Base-by-base conservation (phyloP, 2,329 filamentous ascomycete species). In the Curvularia spicifera region DNA sequence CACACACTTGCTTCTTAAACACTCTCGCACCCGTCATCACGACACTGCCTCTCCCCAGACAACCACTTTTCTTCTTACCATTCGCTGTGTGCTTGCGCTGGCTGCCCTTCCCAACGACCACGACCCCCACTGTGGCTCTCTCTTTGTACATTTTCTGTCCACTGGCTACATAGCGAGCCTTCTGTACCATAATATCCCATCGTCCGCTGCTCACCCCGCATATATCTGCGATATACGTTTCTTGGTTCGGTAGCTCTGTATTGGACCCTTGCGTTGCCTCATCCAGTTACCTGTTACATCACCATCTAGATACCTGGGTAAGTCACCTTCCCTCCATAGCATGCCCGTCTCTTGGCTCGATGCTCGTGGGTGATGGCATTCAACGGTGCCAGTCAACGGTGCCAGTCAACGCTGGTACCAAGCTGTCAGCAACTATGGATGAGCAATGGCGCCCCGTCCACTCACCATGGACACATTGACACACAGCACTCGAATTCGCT, bases 31-130 rank as follows among this genome's bases (percentile, higher is more conserved):
- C 65, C 66, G 57, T 68, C 67, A 64, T 64, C 67, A 68, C 65
- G 52, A 67, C 63, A 61, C 60, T 59, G 53, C 31, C 39, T 33
- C 59, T 39, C 57, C 49, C 55, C 15, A 26, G 33, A 45, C 7
- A 10, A 18, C 9, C 43, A 29, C 15, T 26, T 13, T 55, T 60
- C 63, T 66, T 67, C 22, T n/a, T 28, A 67, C 71, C 54, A 69
- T 71, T 68, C 64, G 65, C 69, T 74, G 69, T 56, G 66, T 73
- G 68, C 69, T 71, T 71, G 70, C 66, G 63, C 69, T 67, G 49
- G 68, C 69, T 57, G 44, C 53, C 62, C 51, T 53, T 55, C 52
- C 53, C 26, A 6, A 28, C 43, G 9, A 26, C 13, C 15, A 20
- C 57, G 56, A 8, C 46, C 48, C 51, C 60, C 35, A 56, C 63